Evolutionary conservation across 441 rosid species (phyloP), one percentile per base, ranked within the genome.

Genomic region (Eruca vesicaria): DNA sequence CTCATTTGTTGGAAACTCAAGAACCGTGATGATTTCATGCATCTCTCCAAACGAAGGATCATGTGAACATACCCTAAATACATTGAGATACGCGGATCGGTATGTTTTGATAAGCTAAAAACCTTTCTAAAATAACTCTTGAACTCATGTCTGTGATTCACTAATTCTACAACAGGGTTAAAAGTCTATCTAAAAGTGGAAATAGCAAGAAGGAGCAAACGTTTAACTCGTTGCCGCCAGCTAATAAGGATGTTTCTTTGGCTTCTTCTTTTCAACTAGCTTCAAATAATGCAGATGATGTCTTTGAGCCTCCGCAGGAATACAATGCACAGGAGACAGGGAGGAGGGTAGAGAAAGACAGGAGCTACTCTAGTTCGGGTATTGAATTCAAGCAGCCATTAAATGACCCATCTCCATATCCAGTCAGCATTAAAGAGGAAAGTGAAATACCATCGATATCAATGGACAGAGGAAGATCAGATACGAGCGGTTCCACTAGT

Each of bases 1-100:
- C 79, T 96, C 98, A 63, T 96, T 96, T 73, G 97, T 92, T 79
- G 98, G 99, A 72, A 94, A 94, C 84, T 96, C 98, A 33, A 92
- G 88, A 85, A 96, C 99, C 29, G 98, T 96, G 73, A 92, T 94
- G 98, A 94, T 96, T 60, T 94, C 99, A 62, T 96, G 99, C 86
- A 90, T 94, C 74, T 96, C 99, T 73, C 99, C 99, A 69, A 96
- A 94, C 82, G 96, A 91, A 63, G 98, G 98, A 58, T 96, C 99
- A 45, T 96, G 99, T 66, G 98, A 96, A 78, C 98, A 96, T 69
- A 93, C 99, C 32, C 88, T 96, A 63, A 96, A 96, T 79, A 96
- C 99, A 57, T 83, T 96, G 80, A 90, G 99, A 92, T 96, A 96
- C 79, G 98, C 99, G 3, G 98, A 96, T 73, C 86, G 98, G 98